Base-by-base conservation (phyloP, 2,329 filamentous ascomycete species). In the Scedosporium aurantiacum region DNA sequence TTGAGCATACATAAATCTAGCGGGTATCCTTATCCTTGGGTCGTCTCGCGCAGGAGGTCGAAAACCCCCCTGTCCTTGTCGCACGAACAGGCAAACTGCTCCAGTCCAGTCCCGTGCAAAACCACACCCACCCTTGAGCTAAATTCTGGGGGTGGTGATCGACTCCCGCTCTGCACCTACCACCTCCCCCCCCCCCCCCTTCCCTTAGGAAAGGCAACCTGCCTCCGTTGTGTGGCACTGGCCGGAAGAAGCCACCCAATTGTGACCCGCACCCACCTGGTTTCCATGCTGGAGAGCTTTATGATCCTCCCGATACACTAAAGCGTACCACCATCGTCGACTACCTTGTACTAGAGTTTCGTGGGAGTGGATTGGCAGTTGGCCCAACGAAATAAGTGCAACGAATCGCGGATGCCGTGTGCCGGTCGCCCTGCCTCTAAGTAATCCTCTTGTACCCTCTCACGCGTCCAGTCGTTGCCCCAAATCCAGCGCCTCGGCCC, bases 21-120 rank as follows among this genome's bases (percentile, higher is more conserved):
- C 50, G 50, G 50, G 50, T 58, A 58, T 43, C 56, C 56, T 58
- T 58, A 37, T 43, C 56, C 56, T 16, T 58, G 32, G 32, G 37
- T 28, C 37, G 37, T 28, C 37, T 25, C 21, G 56, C 21, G 56
- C 56, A 43, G 56, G 37, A 43, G 28, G 40, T 43, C 6, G 16
- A 40, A n/a, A 27, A 23, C 23, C 14, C 56, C 56, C 56, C 21
- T 58, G 56, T 58, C 27, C 56, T 41, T 58, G 56, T 43, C 55
- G 23, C 14, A 32, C 55, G 28, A 32, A n/a, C 55, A 12, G 21
- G n/a, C 32, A 37, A 4, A 27, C 21, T 55, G 55, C 43, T 6
- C 7, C n/a, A 14, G 16, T 21, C 43, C 43, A 18, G 50, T 54
- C 50, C 32, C 21, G 50, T 21, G 23, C 23, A 23, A 27, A 27